Conservation (phyloP, 2,329 filamentous ascomycete species). For the Cladosporium velox region DNA sequence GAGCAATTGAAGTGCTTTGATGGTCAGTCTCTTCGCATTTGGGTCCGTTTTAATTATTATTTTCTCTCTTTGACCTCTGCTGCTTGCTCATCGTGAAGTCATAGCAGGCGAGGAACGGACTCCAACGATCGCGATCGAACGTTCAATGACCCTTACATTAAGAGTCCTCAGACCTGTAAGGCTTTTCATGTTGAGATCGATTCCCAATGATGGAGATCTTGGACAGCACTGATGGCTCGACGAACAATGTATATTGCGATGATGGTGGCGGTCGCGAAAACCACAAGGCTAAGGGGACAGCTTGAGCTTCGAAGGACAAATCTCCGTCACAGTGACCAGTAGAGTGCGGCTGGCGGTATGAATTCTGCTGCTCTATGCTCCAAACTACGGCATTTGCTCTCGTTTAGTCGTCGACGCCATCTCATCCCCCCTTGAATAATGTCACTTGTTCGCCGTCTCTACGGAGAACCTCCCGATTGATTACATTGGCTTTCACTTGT, state of each 20-base stretch:
- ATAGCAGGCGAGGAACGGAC: slow-evolving; percentile 3
- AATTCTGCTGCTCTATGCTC: neutral
- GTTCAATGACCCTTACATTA: slow-evolving; percentile 18
- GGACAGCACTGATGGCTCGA: neutral
- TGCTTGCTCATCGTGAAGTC: slow-evolving; percentile 19
- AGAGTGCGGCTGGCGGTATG: neutral
- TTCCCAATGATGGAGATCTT: neutral
- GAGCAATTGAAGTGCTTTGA: neutral
- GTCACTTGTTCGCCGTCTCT: neutral
- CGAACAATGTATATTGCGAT: neutral
- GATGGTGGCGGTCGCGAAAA: neutral
- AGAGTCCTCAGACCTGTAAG: neutral
- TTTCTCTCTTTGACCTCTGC: slow-evolving; percentile 1
- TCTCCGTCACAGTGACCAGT: neutral
- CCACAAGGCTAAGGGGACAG: neutral
- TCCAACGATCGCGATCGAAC: slow-evolving; percentile 11
- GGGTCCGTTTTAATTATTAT: slow-evolving; percentile 14
- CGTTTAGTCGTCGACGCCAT: too few relatives aligned
- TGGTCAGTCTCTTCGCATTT: neutral
- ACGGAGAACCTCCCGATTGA: neutral
- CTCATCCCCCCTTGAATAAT: neutral
- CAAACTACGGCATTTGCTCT: neutral
- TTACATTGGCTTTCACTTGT: neutral
- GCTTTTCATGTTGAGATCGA: neutral
- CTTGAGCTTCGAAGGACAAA: neutral